Evolutionary conservation across 805 yeast species (phyloP), one percentile per base, ranked within the genome.

Genomic region (Metschnikowia continentalis): DNA sequence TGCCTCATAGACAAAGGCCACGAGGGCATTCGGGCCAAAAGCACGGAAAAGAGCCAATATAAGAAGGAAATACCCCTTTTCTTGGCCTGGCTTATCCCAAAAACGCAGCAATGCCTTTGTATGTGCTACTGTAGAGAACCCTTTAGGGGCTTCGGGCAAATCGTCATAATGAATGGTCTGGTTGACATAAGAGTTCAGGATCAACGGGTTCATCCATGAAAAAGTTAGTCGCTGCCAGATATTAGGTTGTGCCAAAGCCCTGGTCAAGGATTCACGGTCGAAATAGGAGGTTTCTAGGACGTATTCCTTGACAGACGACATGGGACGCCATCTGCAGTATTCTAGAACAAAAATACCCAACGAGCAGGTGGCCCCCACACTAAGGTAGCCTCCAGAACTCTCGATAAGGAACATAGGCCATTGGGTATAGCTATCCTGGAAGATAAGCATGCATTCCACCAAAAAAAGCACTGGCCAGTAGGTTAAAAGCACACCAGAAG

Each of bases 151-250:
- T 36, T 62, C 59, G 3, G 74, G 74, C 36, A 69, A 58, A 48
- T 69, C 71, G n/a, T 40, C 50, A 35, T 50, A 42, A 19, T 32
- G 42, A 4, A 78, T 60, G 33, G 72, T 69, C 42, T 71, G 72
- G 33, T 69, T 67, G 14, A 60, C 55, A 47, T 70, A 74, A 0
- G 78, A 70, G 48, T 71, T 71, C 14, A 59, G 53, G 26, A 78
- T 74, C 49, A 78, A 57, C 3, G 67, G 65, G 54, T 76, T 77
- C 78, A 78, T 72, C 79, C 81, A 77, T 19, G 71, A 70, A 52
- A 72, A 78, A 0, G 80, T 70, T 32, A 75, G 55, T 38, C 66
- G 61, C 13, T 75, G 72, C 39, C 75, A 59, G n/a, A 73, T 43
- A 23, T 68, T 71, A 0, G 6, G 74, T 71, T 20, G 47, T 48